phyloP scores from a whole-genome alignment of 306 rosid genomes.

The Cicer cuneatum region DNA sequence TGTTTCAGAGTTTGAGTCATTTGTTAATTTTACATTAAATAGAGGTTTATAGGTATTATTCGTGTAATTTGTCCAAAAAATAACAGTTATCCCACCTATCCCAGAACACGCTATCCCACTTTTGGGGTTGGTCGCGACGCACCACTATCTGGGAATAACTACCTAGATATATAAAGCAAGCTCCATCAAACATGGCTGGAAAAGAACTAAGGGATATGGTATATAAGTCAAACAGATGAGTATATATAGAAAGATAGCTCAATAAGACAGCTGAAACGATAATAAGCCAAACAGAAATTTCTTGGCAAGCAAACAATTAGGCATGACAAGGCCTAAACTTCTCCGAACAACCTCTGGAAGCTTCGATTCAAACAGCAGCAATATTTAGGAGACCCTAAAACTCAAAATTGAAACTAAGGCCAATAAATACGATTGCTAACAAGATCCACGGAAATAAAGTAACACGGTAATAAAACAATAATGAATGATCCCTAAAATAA shows the following conservation, averaged over 20 bases:
- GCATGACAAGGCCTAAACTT: background rate
- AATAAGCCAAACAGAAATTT: slow-evolving; percentile 10
- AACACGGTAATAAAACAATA: background rate
- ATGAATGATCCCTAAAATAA: slow-evolving; percentile 8
- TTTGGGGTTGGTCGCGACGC: no score
- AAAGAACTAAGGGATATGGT: background rate
- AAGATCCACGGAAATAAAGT: slow-evolving; percentile 1
- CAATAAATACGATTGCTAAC: slow-evolving; percentile 6
- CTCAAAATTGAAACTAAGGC: background rate
- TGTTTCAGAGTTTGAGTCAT: no score
- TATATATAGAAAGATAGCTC: slow-evolving; percentile 2
- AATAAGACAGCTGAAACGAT: background rate
- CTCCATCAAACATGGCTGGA: background rate
- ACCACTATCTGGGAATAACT: no score
- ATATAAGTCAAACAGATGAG: slow-evolving; percentile 3
- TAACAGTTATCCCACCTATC: no score
- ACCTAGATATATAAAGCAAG: background rate
- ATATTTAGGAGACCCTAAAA: background rate
- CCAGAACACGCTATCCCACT: no score
- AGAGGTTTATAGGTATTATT: no score
- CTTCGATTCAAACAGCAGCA: slow-evolving; percentile 7
- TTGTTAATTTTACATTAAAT: no score
- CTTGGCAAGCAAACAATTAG: background rate
- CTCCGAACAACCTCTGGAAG: background rate
- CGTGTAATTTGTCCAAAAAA: no score